phyloP scores from a whole-genome alignment of 2,329 filamentous ascomycete genomes.

The Allantophomopsis lycopodina region DNA sequence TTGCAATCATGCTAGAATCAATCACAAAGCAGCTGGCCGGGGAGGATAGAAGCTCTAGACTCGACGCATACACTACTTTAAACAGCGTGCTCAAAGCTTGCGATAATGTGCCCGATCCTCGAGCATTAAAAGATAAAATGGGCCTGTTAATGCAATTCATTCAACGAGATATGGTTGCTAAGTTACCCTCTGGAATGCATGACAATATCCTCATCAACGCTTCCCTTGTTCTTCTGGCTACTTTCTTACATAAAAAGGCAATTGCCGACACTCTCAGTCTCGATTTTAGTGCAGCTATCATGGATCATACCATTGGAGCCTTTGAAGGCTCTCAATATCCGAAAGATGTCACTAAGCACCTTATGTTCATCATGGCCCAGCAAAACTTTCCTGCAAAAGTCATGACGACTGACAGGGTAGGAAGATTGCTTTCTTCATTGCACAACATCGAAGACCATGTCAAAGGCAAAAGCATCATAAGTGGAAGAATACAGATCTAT shows the following conservation, averaged over 20 bases:
- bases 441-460: slow-evolving; percentile 60
- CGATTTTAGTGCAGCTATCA: slow-evolving; percentile 67
- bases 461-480: slow-evolving; percentile 68
- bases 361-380: slow-evolving; percentile 68
- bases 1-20: slow-evolving; percentile 74
- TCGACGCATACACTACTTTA: slow-evolving; percentile 80
- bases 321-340: slow-evolving; percentile 55
- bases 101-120: slow-evolving; percentile 64
- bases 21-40: slow-evolving; percentile 70
- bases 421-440: slow-evolving; percentile 56
- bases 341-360: slow-evolving; percentile 65
- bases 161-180: slow-evolving; percentile 61
- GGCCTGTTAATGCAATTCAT: slow-evolving; percentile 68
- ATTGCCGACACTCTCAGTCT: slow-evolving; percentile 57
- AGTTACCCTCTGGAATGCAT: slow-evolving; percentile 34
- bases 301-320: slow-evolving; percentile 66
- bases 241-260: slow-evolving; percentile 62
- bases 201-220: slow-evolving; percentile 65
- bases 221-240: slow-evolving; percentile 63
- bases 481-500: slow-evolving; percentile 68
- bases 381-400: slow-evolving; percentile 67
- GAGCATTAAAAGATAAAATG: slow-evolving; percentile 64
- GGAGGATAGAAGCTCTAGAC: slow-evolving; percentile 53
- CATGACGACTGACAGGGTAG: slow-evolving; percentile 59
- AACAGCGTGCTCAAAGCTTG: slow-evolving; percentile 66